Conservation (phyloP, 2,329 filamentous ascomycete genomes). For the Capronia epimyces region DNA sequence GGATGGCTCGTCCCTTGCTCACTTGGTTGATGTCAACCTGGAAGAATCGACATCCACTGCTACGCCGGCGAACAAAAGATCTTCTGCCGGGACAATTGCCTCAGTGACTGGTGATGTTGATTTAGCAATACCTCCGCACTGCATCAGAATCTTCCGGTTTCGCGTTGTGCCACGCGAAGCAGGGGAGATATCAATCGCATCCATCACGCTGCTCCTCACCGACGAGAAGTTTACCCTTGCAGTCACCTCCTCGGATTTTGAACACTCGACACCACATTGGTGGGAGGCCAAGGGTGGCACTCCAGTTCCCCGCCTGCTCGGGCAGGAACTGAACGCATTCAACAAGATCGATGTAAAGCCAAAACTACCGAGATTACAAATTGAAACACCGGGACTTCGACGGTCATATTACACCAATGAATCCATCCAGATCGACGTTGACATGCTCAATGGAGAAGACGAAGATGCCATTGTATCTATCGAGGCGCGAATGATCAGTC, state of each 20-base stretch:
- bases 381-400: conserved; percentile 58
- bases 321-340: conserved; percentile 43
- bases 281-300: conserved; percentile 39
- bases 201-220: conserved; percentile 58
- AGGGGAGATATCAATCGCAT: conserved; percentile 65
- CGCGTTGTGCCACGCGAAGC: conserved; percentile 71
- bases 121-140: conserved; percentile 61
- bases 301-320: conserved; percentile 36
- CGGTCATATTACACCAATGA: conserved; percentile 85
- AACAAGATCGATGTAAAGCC: conserved; percentile 68
- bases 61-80: conserved; percentile 32
- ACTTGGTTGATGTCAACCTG: conserved; percentile 34
- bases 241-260: conserved; percentile 53
- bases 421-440: conserved; percentile 60
- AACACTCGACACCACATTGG: conserved; percentile 36
- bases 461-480: conserved; percentile 67
- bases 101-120: conserved; percentile 55
- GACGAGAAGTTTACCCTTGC: conserved; percentile 62
- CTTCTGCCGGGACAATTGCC: conserved; percentile 34
- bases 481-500: conserved; percentile 62
- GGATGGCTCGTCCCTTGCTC: conserved; percentile 27
- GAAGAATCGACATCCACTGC: conserved; percentile 32
- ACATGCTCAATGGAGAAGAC: conserved; percentile 76
- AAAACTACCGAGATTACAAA: conserved; percentile 84
- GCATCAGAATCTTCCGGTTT: conserved; percentile 66